phyloP scores from a whole-genome alignment of 441 rosid genomes.

The Pelargonium citronellum region DNA sequence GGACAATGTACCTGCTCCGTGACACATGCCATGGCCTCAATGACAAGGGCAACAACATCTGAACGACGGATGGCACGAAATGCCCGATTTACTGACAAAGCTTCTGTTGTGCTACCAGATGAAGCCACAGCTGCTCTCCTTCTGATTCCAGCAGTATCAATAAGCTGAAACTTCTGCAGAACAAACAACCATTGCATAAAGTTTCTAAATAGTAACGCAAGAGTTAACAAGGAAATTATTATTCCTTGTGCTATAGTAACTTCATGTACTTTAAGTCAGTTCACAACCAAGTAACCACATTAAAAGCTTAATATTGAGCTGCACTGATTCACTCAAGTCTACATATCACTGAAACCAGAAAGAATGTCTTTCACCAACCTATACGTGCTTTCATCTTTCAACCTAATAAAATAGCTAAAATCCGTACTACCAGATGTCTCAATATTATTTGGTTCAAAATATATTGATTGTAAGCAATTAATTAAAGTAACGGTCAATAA shows the following conservation, averaged over 20 bases:
- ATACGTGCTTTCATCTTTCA: background rate
- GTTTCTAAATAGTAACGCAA: constrained; percentile 10
- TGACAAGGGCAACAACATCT: constrained; percentile 91
- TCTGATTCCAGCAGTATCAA: constrained; percentile 96
- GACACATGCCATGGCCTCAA: constrained; percentile 92
- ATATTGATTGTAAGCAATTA: background rate
- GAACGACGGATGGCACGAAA: constrained; percentile 84
- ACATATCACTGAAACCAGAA: background rate
- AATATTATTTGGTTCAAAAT: background rate
- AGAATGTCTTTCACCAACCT: background rate
- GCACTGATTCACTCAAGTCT: background rate
- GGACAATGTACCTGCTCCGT: constrained; percentile 73
- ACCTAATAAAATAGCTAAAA: background rate
- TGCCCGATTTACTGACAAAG: constrained; percentile 89
- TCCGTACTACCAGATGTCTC: background rate
- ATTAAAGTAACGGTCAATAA: constrained; percentile 1
- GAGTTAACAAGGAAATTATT: constrained; percentile 3
- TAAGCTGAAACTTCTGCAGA: constrained; percentile 78
- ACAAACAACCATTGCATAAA: constrained; percentile 11
- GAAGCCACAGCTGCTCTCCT: constrained; percentile 84
- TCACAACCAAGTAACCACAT: background rate
- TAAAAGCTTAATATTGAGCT: background rate
- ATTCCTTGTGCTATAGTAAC: constrained; percentile 3
- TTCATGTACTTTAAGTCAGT: background rate
- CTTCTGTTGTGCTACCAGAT: constrained; percentile 83